phyloP scores from a whole-genome alignment of 2,329 filamentous ascomycete species.

The Trichoderma atroviride region DNA sequence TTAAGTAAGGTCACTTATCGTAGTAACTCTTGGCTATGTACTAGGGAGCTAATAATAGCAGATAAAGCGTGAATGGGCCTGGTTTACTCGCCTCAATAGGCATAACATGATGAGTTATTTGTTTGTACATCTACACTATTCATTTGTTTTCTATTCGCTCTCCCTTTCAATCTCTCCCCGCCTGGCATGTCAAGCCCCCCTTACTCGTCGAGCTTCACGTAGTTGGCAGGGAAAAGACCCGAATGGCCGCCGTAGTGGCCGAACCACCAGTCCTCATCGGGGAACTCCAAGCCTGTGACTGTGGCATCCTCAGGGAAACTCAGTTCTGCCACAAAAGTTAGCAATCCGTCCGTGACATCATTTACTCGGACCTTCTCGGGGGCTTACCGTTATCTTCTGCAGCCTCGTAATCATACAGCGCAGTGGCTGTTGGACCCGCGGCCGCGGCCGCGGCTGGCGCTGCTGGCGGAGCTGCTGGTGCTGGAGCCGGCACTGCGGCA shows the following conservation, averaged over 20 bases:
- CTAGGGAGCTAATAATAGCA: too few relatives aligned
- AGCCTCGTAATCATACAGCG: constrained; percentile 94
- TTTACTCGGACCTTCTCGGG: not conserved
- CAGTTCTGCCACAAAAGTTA: constrained; percentile 54
- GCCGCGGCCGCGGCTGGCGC: constrained; percentile 44
- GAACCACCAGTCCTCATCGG: constrained; percentile 99
- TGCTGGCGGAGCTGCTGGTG: constrained; percentile 41
- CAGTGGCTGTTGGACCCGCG: constrained; percentile 71
- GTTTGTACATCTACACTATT: constrained; percentile 22
- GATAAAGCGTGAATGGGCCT: not conserved
- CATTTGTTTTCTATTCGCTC: not conserved
- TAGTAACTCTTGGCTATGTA: too few relatives aligned
- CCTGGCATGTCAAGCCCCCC: not conserved
- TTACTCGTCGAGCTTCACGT: constrained; percentile 60
- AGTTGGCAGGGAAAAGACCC: constrained; percentile 82
- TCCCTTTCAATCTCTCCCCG: not conserved
- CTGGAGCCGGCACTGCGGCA: constrained; percentile 38
- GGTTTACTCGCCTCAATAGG: constrained; percentile 9
- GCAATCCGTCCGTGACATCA: constrained; percentile 18
- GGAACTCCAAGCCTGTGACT: constrained; percentile 85
- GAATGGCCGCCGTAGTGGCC: constrained; percentile 78
- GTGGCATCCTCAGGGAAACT: constrained; percentile 89
- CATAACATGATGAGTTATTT: constrained; percentile 19
- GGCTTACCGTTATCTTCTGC: constrained; percentile 83
- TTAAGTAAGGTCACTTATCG: too few relatives aligned